These are phyloP conservation scores for Diplodia seriata DNA, from an alignment of 2,329 filamentous ascomycete genomes.

Conservation along the genomic window DNA sequence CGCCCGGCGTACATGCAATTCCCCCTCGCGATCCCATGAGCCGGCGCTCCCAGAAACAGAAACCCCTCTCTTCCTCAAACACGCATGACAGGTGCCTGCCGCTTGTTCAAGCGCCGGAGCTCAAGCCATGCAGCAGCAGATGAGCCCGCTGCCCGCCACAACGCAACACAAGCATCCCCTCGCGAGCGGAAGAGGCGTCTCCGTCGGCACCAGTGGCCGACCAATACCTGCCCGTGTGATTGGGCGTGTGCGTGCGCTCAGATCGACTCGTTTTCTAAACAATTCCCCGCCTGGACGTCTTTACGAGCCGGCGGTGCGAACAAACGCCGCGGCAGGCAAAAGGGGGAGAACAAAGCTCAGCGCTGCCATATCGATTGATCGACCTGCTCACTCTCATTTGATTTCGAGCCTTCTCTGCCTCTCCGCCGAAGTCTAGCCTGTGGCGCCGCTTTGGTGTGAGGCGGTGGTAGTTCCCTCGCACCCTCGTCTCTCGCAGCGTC, in stretches of 20 bases:
- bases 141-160: neutral
- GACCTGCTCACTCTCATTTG: neutral
- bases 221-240: neutral
- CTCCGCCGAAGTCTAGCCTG: neutral
- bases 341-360: neutral
- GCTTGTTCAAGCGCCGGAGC: neutral
- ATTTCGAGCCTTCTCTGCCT: neutral
- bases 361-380: neutral
- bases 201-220: neutral
- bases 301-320: neutral
- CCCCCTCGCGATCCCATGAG: neutral
- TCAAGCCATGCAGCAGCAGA: neutral
- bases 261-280: neutral
- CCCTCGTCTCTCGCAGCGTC: neutral
- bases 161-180: neutral
- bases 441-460: neutral
- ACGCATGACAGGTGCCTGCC: neutral
- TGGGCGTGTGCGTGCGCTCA: neutral
- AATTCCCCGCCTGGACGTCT: slow-evolving; percentile 1
- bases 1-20: neutral
- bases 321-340: neutral
- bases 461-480: neutral
- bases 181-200: neutral
- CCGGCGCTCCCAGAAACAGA: neutral
- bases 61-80: slow-evolving; percentile 2